These are phyloP conservation scores for Venturia asperata DNA, from an alignment of 2,329 filamentous ascomycete genomes.

Conservation along the genomic window DNA sequence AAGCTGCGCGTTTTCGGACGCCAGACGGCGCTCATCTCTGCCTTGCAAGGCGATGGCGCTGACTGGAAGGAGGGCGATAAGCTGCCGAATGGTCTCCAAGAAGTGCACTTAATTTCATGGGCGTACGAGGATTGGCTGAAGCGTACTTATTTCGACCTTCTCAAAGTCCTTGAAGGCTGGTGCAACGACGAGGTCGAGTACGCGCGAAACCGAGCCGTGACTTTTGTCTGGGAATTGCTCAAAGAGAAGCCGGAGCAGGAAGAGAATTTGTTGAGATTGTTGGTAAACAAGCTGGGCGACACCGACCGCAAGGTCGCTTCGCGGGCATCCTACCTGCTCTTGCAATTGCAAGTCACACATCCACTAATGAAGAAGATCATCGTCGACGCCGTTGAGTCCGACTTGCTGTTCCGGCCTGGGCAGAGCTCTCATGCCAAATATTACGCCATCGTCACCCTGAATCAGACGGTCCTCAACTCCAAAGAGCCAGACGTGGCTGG, in stretches of 20 bases:
- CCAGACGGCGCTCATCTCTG: conserved; percentile 68
- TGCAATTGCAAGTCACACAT: conserved; percentile 82
- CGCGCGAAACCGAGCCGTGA: conserved; percentile 77
- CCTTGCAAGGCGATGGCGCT: conserved; percentile 38
- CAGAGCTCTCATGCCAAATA: conserved; percentile 88
- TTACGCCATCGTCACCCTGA: conserved; percentile 92
- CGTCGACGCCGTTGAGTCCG: conserved; percentile 75
- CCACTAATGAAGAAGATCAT: conserved; percentile 91
- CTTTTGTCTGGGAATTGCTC: conserved; percentile 83
- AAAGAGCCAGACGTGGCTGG: conserved; percentile 78
- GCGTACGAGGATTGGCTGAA: conserved; percentile 95
- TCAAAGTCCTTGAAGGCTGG: conserved; percentile 87
- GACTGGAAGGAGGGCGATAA: conserved; percentile 63
- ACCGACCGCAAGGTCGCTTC: conserved; percentile 94
- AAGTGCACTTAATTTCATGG: conserved; percentile 78
- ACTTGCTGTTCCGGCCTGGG: conserved; percentile 77
- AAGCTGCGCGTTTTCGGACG: conserved; percentile 71
- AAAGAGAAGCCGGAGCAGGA: conserved; percentile 98
- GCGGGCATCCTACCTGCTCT: conserved; percentile 82
- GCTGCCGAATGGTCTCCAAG: conserved; percentile 66
- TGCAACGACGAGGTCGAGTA: conserved; percentile 94
- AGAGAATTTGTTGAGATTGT: conserved; percentile 78
- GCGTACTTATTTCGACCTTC: conserved; percentile 82
- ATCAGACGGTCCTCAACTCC: conserved; percentile 85
- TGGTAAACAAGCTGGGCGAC: conserved; percentile 96